phyloP scores from a whole-genome alignment of 345 rosid genomes.

The Cardamine resedifolia region DNA sequence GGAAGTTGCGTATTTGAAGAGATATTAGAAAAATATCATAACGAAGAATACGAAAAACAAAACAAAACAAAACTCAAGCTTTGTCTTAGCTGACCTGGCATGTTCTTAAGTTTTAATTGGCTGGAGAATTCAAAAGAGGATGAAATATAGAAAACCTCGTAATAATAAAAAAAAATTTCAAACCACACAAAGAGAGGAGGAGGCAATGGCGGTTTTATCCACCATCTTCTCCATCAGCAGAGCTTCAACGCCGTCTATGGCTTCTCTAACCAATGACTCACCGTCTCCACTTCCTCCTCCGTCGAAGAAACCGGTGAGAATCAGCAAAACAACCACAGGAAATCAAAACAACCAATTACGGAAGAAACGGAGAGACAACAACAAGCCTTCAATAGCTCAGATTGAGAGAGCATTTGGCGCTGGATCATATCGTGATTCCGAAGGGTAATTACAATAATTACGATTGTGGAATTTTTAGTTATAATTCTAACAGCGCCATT shows the following conservation, averaged over 20 bases:
- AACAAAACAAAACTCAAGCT: background rate
- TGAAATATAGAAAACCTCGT: background rate
- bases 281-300: constrained; percentile 23
- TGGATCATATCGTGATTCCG: constrained; percentile 71
- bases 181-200: constrained; percentile 28
- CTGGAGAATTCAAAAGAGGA: background rate
- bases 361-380: constrained; percentile 33
- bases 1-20: background rate
- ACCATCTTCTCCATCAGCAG: constrained; percentile 25
- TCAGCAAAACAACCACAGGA: background rate
- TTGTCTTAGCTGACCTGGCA: background rate
- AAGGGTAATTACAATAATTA: constrained; percentile 36
- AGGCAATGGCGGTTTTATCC: constrained; percentile 43
- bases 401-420: constrained; percentile 84
- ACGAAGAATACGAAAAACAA: background rate
- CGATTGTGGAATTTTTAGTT: background rate
- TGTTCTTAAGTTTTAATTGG: background rate
- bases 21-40: background rate
- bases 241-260: constrained; percentile 23
- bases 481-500: background rate
- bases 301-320: constrained; percentile 15
- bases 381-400: constrained; percentile 49
- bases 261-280: constrained; percentile 25
- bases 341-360: constrained; percentile 24
- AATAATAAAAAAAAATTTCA: background rate